Conservation (phyloP, 2,329 filamentous ascomycete species). For the Colletotrichum sp. region DNA sequence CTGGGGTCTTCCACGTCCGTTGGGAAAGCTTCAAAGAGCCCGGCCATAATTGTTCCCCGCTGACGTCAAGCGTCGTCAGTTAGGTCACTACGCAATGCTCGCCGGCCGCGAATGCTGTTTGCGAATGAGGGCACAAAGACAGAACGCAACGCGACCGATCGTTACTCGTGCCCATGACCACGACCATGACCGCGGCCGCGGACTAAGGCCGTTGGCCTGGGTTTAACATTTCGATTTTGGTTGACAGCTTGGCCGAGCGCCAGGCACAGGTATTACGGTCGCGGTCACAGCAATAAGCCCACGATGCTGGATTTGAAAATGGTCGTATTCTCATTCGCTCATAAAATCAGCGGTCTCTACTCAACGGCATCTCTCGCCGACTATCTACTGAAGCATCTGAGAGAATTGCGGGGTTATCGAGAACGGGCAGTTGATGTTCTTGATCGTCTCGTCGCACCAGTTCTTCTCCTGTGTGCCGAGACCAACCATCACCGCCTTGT, state of each 20-base stretch:
- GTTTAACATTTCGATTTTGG: background rate
- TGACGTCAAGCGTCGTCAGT: background rate
- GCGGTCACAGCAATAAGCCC: background rate
- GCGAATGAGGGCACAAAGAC: background rate
- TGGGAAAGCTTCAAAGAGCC: background rate
- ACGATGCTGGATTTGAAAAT: background rate
- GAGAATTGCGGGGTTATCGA: slow-evolving; percentile 17
- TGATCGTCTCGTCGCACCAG: slow-evolving; percentile 33
- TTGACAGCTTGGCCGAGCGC: background rate
- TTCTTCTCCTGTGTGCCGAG: slow-evolving; percentile 27
- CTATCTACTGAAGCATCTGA: slow-evolving; percentile 1
- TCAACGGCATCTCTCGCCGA: background rate
- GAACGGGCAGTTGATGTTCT: slow-evolving; percentile 26
- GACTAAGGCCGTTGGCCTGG: background rate
- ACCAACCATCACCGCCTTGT: slow-evolving; percentile 29
- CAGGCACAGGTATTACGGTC: background rate
- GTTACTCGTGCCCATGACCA: background rate
- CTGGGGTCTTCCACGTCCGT: background rate
- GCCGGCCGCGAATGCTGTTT: background rate
- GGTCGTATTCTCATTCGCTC: slow-evolving; percentile 7
- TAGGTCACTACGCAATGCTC: background rate
- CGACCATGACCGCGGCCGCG: background rate
- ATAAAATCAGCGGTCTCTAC: background rate
- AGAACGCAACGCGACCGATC: background rate
- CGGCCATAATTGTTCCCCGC: background rate